Evolutionary conservation across 2,329 filamentous ascomycete genomes (phyloP), one percentile per base, ranked within the genome.

Genomic region (Aschersonia sp.): DNA sequence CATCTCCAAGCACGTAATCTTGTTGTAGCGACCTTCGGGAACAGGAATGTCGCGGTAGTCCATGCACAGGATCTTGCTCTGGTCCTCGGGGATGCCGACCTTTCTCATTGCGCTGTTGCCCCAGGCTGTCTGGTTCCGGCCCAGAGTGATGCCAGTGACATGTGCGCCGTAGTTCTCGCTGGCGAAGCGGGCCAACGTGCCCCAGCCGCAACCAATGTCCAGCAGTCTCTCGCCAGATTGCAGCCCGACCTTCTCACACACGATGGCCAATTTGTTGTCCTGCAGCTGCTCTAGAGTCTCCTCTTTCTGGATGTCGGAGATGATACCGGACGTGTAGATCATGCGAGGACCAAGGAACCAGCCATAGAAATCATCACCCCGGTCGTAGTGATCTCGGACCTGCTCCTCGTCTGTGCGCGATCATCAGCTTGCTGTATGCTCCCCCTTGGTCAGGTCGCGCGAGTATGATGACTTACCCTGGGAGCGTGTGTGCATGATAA

Each of bases 291-390:
- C 92, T 30, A 98, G 83, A 35, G 81, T 79, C 71, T 97, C 92
- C 69, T 97, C 92, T 56, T 75, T 76, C 67, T 83, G 81, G 65
- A 86, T 78, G 66, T 97, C 88, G 52, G 85, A 84, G 63, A 98
- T 94, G 59, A 98, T 74, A 59, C 92, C 92, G 46, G 87, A 94
- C 46, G 92, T 98, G 73, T 97, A 97, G 68, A 97, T 87, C 92
- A 97, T 98, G 62, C 90, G 89, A 50, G 90, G 90, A 52, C 92
- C 92, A 53, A 97, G 79, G 77, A 97, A 97, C 88, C 89, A 98
- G 64, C 80, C 84, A 74, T 98, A 98, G 71, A 96, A 95, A 69
- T 97, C 92, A 65, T 98, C 88, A 62, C 92, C 92, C 55, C 88
- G 83, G 75, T 97, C 92, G 68, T 98, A 98, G 73, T 96, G 88